These are phyloP conservation scores for Pythium coloratum DNA, from an alignment of 352 stramenopile genomes.

Conservation along the genomic window DNA sequence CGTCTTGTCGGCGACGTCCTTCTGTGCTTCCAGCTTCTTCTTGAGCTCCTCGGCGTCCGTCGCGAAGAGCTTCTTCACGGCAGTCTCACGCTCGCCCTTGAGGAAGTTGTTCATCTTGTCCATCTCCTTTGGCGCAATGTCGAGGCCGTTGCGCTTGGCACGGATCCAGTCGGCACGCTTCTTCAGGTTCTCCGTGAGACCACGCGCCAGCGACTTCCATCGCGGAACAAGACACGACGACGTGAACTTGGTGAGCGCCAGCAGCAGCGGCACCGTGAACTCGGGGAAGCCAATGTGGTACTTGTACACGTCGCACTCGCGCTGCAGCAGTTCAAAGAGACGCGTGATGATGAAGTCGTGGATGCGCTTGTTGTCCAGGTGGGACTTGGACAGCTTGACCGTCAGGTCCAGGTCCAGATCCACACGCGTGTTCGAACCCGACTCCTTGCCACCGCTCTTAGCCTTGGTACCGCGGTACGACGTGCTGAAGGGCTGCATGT, in stretches of 20 bases:
- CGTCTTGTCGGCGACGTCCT: constrained; percentile 20
- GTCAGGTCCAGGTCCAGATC: constrained; percentile 80
- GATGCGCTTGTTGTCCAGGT: constrained; percentile 82
- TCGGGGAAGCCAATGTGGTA: constrained; percentile 96
- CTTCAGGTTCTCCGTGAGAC: constrained; percentile 66
- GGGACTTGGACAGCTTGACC: constrained; percentile 92
- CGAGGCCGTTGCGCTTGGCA: constrained; percentile 88
- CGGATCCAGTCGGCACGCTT: constrained; percentile 83
- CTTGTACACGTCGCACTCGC: constrained; percentile 94
- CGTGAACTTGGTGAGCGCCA: constrained; percentile 90
- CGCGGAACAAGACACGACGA: constrained; percentile 73
- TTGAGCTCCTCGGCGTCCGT: constrained; percentile 61
- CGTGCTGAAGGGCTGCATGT: constrained; percentile 88
- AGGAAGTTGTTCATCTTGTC: constrained; percentile 88
- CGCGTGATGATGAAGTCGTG: constrained; percentile 91
- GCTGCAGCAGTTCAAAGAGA: constrained; percentile 93
- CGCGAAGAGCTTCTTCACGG: constrained; percentile 85
- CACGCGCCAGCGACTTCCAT: constrained; percentile 74
- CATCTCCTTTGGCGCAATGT: constrained; percentile 85
- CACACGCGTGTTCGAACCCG: constrained; percentile 32
- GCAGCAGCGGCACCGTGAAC: constrained; percentile 87
- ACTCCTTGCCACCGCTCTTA: constrained; percentile 30
- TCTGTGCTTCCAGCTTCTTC: constrained; percentile 58
- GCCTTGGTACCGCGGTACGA: constrained; percentile 70
- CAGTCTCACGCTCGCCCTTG: constrained; percentile 72